These are phyloP conservation scores for Brassica rapa DNA, from an alignment of 345 rosid genomes.

Conservation along the genomic window DNA sequence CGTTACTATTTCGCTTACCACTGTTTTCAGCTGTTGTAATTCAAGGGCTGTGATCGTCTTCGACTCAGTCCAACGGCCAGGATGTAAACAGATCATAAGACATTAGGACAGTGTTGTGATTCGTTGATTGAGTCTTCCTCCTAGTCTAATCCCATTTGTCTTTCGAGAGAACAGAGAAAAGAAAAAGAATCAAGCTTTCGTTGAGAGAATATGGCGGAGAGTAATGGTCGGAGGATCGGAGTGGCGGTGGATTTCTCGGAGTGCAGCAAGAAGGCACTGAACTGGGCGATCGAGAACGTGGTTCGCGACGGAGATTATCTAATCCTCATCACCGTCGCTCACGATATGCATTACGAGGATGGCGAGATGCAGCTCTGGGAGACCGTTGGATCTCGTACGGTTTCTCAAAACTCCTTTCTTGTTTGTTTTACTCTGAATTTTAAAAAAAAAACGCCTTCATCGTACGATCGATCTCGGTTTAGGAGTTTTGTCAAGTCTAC, in stretches of 20 bases:
- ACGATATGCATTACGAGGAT: conserved; percentile 61
- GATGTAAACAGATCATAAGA: neutral
- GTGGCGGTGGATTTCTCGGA: conserved; percentile 85
- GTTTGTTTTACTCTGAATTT: neutral
- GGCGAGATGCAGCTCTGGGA: conserved; percentile 97
- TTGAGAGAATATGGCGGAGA: conserved; percentile 47
- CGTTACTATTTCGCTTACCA: neutral
- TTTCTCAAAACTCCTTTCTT: neutral
- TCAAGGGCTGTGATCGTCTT: conserved; percentile 20
- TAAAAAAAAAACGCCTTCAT: neutral
- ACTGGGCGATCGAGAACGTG: conserved; percentile 83
- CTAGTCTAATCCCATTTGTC: neutral
- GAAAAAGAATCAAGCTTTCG: neutral
- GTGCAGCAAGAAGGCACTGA: conserved; percentile 76
- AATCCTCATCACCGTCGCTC: conserved; percentile 59
- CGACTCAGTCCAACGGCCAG: neutral
- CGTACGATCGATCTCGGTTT: neutral
- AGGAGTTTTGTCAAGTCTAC: neutral
- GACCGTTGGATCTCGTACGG: conserved; percentile 78
- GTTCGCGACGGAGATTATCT: conserved; percentile 77
- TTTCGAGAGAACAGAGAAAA: neutral
- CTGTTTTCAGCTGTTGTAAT: conserved; percentile 1
- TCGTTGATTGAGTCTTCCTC: neutral
- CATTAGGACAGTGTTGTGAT: neutral
- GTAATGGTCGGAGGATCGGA: conserved; percentile 60